Conservation (phyloP, 139 green algal genomes). For the Chlorella sp. region DNA sequence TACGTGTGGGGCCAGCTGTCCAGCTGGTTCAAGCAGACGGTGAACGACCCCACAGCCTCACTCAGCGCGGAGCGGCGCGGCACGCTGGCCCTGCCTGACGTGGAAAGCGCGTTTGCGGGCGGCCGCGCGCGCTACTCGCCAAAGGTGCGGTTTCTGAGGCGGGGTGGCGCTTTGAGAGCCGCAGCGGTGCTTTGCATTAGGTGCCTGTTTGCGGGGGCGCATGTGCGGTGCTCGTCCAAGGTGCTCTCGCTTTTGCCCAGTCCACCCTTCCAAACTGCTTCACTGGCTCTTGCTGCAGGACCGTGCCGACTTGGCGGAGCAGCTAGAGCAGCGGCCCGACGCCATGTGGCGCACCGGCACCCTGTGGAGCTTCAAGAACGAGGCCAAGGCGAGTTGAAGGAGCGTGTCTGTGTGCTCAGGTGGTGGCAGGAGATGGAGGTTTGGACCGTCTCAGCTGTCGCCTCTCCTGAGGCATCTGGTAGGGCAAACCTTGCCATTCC, state of each 20-base stretch:
- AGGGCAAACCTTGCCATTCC: too few species aligned
- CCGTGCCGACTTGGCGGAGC: slow-evolving; percentile 64
- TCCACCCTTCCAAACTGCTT: too few species aligned
- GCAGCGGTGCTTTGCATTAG: too few species aligned
- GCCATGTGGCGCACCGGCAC: slow-evolving; percentile 75
- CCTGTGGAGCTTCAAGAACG: slow-evolving; percentile 81
- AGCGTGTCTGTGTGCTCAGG: too few species aligned
- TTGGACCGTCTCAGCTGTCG: too few species aligned
- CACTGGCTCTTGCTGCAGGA: slow-evolving; percentile 64
- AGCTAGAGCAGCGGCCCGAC: slow-evolving; percentile 67
- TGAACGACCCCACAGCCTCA: slow-evolving; percentile 85
- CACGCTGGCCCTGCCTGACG: slow-evolving; percentile 85
- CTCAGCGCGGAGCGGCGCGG: slow-evolving; percentile 84
- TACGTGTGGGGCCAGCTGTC: slow-evolving; percentile 91
- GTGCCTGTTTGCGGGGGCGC: too few species aligned
- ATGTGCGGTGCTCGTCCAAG: too few species aligned
- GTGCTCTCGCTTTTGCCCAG: neutral
- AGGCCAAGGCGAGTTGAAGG: slow-evolving; percentile 57
- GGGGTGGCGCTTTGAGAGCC: too few species aligned
- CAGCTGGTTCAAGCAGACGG: slow-evolving; percentile 92
- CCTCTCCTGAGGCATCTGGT: too few species aligned
- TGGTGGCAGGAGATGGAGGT: too few species aligned
- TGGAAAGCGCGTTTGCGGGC: slow-evolving; percentile 69
- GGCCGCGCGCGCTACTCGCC: slow-evolving; percentile 40
- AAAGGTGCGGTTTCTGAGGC: slow-evolving; percentile 35